Evolutionary conservation across 1,139 yeast genomes (phyloP).

Genomic region (Blastobotrys indianensis): DNA sequence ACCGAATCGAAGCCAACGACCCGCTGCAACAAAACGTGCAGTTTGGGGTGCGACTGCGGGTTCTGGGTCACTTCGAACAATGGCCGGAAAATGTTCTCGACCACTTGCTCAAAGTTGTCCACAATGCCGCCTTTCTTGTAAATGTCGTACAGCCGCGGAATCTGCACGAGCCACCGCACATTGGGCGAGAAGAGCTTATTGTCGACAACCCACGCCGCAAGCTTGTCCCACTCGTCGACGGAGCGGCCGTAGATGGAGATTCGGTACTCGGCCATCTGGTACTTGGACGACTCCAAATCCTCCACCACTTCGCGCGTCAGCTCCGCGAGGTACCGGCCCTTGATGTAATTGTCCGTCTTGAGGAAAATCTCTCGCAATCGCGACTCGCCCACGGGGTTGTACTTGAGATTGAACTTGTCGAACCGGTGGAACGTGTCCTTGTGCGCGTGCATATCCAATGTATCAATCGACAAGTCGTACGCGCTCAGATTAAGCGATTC

Average conservation of each 20-base stretch:
- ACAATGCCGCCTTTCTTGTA: slow-evolving; percentile 77
- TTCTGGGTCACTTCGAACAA: slow-evolving; percentile 82
- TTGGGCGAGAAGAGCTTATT: slow-evolving; percentile 87
- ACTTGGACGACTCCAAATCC: slow-evolving; percentile 89
- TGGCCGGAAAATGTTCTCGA: slow-evolving; percentile 79
- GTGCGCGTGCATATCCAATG: slow-evolving; percentile 98
- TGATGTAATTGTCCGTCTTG: slow-evolving; percentile 88
- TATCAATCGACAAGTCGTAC: slow-evolving; percentile 90
- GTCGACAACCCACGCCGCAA: slow-evolving; percentile 93
- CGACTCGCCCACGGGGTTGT: slow-evolving; percentile 97
- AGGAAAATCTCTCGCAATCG: slow-evolving; percentile 91
- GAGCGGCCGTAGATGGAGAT: slow-evolving; percentile 92
- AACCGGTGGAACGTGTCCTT: slow-evolving; percentile 96
- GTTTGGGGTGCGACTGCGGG: slow-evolving; percentile 82
- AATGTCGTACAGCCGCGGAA: slow-evolving; percentile 87
- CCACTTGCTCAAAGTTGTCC: slow-evolving; percentile 63
- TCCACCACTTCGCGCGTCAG: slow-evolving; percentile 85
- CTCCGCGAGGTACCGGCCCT: slow-evolving; percentile 88
- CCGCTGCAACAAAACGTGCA: slow-evolving; percentile 80
- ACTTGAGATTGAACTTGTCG: slow-evolving; percentile 94
- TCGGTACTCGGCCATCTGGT: slow-evolving; percentile 95
- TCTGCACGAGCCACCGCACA: slow-evolving; percentile 94
- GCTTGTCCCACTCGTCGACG: slow-evolving; percentile 86
- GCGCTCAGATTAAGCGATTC: slow-evolving; percentile 86
- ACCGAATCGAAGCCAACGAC: slow-evolving; percentile 98